A percentile compares a stretch with the other conserved stretches of the same genome.
phyloP scores from a whole-genome alignment of 768 basidiomycete species.

The Boletus subparvulus region DNA sequence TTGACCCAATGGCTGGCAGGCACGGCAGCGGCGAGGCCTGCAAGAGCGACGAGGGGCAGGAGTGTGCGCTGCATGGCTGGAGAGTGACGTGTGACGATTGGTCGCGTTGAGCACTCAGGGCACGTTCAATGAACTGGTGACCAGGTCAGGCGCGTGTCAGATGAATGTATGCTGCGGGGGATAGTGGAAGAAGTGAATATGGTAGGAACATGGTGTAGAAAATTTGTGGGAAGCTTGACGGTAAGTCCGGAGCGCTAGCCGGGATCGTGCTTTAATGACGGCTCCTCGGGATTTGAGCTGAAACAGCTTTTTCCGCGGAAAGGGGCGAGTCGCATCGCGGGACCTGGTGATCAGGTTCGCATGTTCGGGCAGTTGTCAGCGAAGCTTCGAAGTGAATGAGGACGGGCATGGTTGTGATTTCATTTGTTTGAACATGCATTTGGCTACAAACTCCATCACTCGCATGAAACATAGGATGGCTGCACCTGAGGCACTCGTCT shows the following conservation, averaged over 20 bases:
- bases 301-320: neutral
- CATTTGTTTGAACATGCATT: neutral
- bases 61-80: neutral
- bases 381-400: neutral
- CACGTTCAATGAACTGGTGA: neutral
- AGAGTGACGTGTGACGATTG: neutral
- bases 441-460: neutral
- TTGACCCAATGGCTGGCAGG: constrained; percentile 2
- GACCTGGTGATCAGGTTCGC: neutral
- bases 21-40: neutral
- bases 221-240: neutral
- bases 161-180: neutral
- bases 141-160: neutral
- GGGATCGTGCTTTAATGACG: neutral
- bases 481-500: neutral
- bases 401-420: neutral
- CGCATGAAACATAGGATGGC: neutral
- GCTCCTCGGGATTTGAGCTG: neutral
- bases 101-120: neutral
- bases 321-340: neutral
- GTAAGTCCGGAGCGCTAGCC: too few relatives aligned
- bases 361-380: neutral
- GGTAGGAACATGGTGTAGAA: neutral
- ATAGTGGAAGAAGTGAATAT: neutral
- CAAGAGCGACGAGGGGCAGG: neutral